A percentile compares a stretch with the other conserved stretches of the same genome.
Conservation (phyloP, 768 basidiomycete genomes). For the Suillus hirtellus region DNA sequence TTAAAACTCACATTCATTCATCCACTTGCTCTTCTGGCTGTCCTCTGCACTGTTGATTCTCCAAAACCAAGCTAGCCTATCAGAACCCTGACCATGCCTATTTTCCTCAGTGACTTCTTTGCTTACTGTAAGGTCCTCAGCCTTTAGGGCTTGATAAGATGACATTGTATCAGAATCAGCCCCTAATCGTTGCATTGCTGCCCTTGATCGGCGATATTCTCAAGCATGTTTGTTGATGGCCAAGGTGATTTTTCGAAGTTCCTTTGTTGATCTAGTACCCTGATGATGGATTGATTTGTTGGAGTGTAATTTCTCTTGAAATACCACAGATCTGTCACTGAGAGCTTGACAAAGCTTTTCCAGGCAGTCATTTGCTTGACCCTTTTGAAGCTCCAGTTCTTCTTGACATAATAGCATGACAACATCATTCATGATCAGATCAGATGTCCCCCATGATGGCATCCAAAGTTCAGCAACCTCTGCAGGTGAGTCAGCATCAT, state of each 20-base stretch:
- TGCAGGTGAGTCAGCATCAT: not conserved
- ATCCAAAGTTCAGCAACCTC: conserved; percentile 4
- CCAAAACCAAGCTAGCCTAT: too few relatives aligned
- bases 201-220: not conserved
- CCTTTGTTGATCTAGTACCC: conserved; percentile 9
- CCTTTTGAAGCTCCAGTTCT: conserved; percentile 10
- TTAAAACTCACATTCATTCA: too few relatives aligned
- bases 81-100: too few relatives aligned
- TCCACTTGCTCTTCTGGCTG: too few relatives aligned
- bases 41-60: too few relatives aligned
- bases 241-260: not conserved
- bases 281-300: not conserved
- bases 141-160: conserved; percentile 3
- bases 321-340: conserved; percentile 9
- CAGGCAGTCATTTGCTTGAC: conserved; percentile 13
- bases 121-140: conserved; percentile 8
- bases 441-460: conserved; percentile 3
- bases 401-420: conserved; percentile 2
- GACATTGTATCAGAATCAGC: not conserved
- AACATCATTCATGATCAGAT: not conserved
- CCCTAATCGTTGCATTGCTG: not conserved
- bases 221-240: conserved; percentile 6
- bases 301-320: conserved; percentile 7
- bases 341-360: conserved; percentile 9
- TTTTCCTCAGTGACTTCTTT: conserved; percentile 9